Evolutionary conservation across 208 protist genomes (phyloP).

Genomic region (Acanthamoeba triangularis): DNA sequence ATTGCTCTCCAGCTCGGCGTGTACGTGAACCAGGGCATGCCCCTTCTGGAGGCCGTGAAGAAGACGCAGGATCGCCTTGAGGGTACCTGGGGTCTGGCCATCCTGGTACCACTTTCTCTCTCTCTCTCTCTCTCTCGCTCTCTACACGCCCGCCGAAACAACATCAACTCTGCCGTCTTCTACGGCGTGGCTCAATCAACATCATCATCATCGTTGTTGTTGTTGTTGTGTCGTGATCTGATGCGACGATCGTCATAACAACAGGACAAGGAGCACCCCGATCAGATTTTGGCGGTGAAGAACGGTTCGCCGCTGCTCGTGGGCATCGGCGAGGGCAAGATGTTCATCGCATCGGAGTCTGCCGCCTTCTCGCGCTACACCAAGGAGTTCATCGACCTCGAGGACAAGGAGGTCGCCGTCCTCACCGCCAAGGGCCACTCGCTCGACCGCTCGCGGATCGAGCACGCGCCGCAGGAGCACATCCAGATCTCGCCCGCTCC

Average conservation of each 20-base stretch:
- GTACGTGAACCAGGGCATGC: constrained; percentile 86
- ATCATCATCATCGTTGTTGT: no score
- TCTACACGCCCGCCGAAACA: not conserved
- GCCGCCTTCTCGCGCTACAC: constrained; percentile 88
- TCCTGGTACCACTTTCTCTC: constrained; percentile 65
- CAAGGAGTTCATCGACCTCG: constrained; percentile 89
- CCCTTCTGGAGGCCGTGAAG: constrained; percentile 86
- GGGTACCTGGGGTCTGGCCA: constrained; percentile 89
- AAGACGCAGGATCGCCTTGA: constrained; percentile 88
- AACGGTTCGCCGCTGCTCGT: constrained; percentile 89
- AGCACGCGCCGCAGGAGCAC: constrained; percentile 83
- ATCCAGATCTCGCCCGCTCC: constrained; percentile 87
- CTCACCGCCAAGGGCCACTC: constrained; percentile 84
- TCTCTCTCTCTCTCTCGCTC: not conserved
- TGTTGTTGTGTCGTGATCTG: no score
- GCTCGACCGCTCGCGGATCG: constrained; percentile 85
- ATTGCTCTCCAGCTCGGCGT: constrained; percentile 84
- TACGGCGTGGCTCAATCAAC: not conserved
- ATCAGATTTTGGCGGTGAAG: constrained; percentile 86
- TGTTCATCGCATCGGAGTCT: constrained; percentile 88
- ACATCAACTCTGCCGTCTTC: not conserved
- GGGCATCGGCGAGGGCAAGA: constrained; percentile 88
- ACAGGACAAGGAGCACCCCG: constrained; percentile 86
- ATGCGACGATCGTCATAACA: not conserved
- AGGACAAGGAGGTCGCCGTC: constrained; percentile 90